Percentiles rank a stretch among this genome's conserved stretches.
These are phyloP conservation scores for Sanghuangporus baumii DNA, from an alignment of 1,284 basidiomycete species.

Conservation along the genomic window DNA sequence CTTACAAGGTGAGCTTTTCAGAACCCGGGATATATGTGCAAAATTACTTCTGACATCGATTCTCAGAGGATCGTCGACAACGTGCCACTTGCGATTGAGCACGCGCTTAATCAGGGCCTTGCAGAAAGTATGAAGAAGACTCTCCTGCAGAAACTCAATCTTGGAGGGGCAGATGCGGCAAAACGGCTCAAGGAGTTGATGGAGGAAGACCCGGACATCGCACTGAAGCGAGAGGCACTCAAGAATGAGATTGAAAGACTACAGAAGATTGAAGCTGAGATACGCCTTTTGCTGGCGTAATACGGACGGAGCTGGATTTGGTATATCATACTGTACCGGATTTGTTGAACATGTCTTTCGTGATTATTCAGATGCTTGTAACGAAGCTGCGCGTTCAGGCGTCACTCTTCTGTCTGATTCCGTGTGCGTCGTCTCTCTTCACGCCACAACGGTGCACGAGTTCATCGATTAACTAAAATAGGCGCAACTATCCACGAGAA, in stretches of 20 bases:
- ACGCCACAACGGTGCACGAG: background rate
- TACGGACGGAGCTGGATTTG: background rate
- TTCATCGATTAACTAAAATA: background rate
- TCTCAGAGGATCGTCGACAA: conserved; percentile 10
- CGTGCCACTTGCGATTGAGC: conserved; percentile 14
- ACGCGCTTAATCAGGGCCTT: conserved; percentile 13
- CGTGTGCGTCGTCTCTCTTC: too few species aligned
- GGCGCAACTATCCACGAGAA: background rate
- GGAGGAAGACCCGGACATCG: conserved; percentile 7
- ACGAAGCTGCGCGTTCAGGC: too few species aligned
- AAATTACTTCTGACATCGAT: background rate
- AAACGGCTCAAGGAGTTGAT: conserved; percentile 1
- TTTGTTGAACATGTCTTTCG: too few species aligned
- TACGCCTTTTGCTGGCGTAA: background rate
- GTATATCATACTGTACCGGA: too few species aligned
- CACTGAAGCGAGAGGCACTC: background rate
- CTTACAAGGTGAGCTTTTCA: conserved; percentile 23
- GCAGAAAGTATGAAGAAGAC: background rate
- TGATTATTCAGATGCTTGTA: too few species aligned
- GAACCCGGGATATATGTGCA: background rate
- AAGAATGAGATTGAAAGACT: conserved; percentile 2
- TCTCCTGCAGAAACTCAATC: conserved; percentile 6
- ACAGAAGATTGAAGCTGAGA: conserved; percentile 7
- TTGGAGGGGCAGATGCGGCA: conserved; percentile 2
- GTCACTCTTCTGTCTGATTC: too few species aligned